These are phyloP conservation scores for Colletotrichum scovillei DNA, from an alignment of 2,329 filamentous ascomycete species.

Conservation along the genomic window DNA sequence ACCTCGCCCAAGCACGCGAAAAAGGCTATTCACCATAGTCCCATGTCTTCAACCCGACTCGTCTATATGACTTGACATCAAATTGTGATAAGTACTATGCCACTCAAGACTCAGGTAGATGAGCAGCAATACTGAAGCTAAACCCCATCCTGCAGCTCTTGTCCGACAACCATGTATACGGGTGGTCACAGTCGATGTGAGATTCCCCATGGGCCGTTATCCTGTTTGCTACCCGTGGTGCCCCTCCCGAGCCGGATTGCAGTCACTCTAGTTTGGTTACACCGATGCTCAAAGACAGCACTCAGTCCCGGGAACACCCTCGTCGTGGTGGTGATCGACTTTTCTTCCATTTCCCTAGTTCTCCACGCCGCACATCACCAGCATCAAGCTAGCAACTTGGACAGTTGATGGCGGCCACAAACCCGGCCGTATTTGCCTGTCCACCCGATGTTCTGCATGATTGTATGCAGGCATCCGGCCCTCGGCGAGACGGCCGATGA, in stretches of 20 bases:
- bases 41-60: not conserved
- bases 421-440: constrained; percentile 6
- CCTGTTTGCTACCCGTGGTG: not conserved
- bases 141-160: not conserved
- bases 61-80: not conserved
- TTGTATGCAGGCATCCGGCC: constrained; percentile 26
- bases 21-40: not conserved
- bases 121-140: not conserved
- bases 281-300: not conserved
- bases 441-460: constrained; percentile 23
- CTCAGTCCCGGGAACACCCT: not conserved
- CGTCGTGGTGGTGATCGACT: not conserved
- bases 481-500: not conserved
- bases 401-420: not conserved
- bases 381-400: not conserved
- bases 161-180: not conserved
- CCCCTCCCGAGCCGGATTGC: not conserved
- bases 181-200: not conserved
- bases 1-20: not conserved
- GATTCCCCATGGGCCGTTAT: not conserved
- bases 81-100: not conserved
- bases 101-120: not conserved
- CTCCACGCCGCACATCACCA: not conserved
- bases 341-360: not conserved
- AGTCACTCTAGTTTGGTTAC: not conserved